phyloP scores from a whole-genome alignment of 768 basidiomycete species.

The Lactifluus volemus region DNA sequence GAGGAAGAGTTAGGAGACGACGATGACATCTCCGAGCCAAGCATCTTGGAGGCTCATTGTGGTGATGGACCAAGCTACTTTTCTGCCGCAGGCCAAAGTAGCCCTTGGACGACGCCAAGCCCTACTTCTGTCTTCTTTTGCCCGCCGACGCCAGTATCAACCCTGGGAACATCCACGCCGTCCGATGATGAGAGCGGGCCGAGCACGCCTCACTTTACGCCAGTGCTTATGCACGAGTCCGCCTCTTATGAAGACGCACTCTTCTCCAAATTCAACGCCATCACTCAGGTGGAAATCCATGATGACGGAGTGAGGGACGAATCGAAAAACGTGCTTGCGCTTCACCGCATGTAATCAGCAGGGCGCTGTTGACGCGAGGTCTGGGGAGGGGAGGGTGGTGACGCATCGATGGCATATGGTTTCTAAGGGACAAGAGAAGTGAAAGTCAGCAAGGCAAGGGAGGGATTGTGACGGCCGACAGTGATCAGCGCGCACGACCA shows the following conservation, averaged over 20 bases:
- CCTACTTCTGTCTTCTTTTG: background rate
- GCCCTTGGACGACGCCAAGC: background rate
- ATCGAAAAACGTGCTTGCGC: background rate
- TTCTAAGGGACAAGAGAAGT: background rate
- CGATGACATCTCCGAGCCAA: background rate
- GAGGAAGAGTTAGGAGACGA: background rate
- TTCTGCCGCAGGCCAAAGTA: background rate
- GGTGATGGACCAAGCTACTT: background rate
- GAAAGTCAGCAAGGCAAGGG: background rate
- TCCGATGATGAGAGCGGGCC: background rate
- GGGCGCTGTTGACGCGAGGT: background rate
- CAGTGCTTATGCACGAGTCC: background rate
- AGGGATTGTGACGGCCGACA: background rate
- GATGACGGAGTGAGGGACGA: background rate
- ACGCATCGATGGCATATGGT: background rate
- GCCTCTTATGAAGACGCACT: background rate
- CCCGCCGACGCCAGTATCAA: background rate
- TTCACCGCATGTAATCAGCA: background rate
- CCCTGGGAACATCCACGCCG: background rate
- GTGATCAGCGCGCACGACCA: background rate
- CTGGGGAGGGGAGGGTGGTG: background rate
- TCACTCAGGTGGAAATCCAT: background rate
- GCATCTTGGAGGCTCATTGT: background rate
- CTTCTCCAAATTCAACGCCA: constrained; percentile 2
- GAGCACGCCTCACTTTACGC: background rate